Evolutionary conservation across 257 asterid species (phyloP).

Genomic region (Solanum chmielewskii): DNA sequence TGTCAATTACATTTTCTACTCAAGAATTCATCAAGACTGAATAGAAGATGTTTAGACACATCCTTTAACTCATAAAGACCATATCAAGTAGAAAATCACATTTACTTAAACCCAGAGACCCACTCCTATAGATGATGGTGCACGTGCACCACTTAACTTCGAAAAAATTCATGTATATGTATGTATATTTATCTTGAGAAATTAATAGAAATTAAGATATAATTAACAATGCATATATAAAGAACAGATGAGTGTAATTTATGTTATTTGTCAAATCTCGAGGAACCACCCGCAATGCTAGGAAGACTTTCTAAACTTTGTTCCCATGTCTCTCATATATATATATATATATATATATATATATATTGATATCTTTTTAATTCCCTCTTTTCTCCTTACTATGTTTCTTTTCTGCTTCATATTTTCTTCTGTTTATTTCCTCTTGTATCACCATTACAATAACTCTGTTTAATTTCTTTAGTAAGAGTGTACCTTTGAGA

Average conservation of each 20-base stretch:
- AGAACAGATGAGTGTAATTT: background rate
- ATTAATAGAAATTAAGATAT: no score
- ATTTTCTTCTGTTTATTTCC: background rate
- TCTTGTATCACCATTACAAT: background rate
- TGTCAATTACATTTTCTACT: background rate
- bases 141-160: background rate
- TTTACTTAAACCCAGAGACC: background rate
- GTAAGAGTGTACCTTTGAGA: background rate
- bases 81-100: background rate
- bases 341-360: no score
- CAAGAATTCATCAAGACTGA: background rate
- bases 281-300: no score
- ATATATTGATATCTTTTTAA: background rate
- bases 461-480: background rate
- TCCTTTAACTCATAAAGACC: background rate
- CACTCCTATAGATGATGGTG: background rate
- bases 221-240: no score
- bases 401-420: no score
- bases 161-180: no score
- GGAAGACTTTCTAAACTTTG: background rate
- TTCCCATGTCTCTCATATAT: background rate
- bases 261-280: background rate
- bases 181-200: no score
- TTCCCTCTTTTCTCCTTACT: background rate
- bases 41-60: background rate